Percentiles rank a stretch among this genome's conserved stretches.
Evolutionary conservation across 345 rosid species (phyloP).

Genomic region (Chamaenerion angustifolium): DNA sequence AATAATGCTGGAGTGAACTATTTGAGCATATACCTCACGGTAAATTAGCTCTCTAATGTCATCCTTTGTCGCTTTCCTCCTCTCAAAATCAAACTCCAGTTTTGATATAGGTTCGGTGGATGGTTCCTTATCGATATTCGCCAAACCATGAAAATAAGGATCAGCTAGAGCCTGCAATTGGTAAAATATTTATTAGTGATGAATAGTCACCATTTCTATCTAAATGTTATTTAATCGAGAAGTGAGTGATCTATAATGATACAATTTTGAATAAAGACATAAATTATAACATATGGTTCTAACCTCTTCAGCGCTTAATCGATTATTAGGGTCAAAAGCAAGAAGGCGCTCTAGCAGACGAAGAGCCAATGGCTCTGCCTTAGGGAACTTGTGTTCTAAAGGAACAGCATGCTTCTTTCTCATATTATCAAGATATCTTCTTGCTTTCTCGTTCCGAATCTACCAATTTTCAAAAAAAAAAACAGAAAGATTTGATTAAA

Average conservation of each 20-base stretch:
- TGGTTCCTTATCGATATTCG: slow-evolving; percentile 86
- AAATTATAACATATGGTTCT: not conserved
- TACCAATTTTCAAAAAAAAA: slow-evolving; percentile 15
- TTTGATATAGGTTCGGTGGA: slow-evolving; percentile 86
- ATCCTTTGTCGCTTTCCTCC: slow-evolving; percentile 81
- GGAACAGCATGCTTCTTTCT: slow-evolving; percentile 76
- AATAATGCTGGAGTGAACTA: not conserved
- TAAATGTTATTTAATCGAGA: not conserved
- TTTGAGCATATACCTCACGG: slow-evolving; percentile 54
- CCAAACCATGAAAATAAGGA: slow-evolving; percentile 75
- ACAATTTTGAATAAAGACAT: too few species aligned
- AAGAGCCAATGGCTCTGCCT: slow-evolving; percentile 73
- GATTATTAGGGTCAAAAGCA: slow-evolving; percentile 97
- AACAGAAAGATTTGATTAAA: not conserved
- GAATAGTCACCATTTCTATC: not conserved
- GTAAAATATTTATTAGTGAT: too few species aligned
- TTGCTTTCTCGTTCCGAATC: slow-evolving; percentile 96
- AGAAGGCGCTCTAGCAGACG: slow-evolving; percentile 62
- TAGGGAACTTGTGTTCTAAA: slow-evolving; percentile 64
- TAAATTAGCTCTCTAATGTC: slow-evolving; percentile 95
- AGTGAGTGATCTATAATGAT: too few species aligned
- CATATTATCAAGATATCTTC: slow-evolving; percentile 90
- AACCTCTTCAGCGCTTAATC: slow-evolving; percentile 81
- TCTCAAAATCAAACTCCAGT: slow-evolving; percentile 95
- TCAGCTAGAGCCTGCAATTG: slow-evolving; percentile 74